phyloP scores from a whole-genome alignment of 2,329 filamentous ascomycete genomes.

The Hypoxylon sp. region DNA sequence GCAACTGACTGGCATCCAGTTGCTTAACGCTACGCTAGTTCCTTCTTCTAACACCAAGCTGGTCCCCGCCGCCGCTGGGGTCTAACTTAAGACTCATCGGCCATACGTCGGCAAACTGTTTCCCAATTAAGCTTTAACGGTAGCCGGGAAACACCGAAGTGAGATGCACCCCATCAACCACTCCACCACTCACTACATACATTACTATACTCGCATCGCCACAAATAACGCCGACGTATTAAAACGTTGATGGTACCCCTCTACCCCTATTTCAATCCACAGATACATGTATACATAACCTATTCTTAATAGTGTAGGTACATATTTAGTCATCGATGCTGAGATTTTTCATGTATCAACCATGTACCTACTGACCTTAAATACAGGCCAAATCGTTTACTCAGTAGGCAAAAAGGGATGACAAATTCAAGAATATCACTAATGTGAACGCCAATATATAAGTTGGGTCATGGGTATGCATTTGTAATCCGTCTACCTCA shows the following conservation, averaged over 20 bases:
- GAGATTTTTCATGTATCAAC: not conserved
- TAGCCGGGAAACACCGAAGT: conserved; percentile 1
- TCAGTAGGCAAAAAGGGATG: not conserved
- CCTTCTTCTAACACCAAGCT: conserved; percentile 5
- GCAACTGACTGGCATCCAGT: conserved; percentile 26
- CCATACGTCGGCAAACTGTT: conserved; percentile 21
- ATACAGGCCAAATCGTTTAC: not conserved
- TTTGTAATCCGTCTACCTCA: not conserved
- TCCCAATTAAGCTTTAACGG: conserved; percentile 5
- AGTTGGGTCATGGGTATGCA: conserved; percentile 1
- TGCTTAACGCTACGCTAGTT: not conserved
- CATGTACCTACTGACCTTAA: not conserved
- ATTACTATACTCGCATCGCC: not conserved
- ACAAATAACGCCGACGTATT: not conserved
- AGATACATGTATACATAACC: not conserved
- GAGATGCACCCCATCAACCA: too few relatives aligned
- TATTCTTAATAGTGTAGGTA: not conserved
- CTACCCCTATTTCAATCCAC: not conserved
- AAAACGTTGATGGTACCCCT: not conserved
- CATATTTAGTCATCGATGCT: not conserved
- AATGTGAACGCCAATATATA: not conserved
- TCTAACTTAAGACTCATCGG: conserved; percentile 2
- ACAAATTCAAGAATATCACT: conserved; percentile 2
- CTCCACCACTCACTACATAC: not conserved
- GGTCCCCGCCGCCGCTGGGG: conserved; percentile 11